phyloP scores from a whole-genome alignment of 768 basidiomycete species.

The Brasilioporus rufonigricans region DNA sequence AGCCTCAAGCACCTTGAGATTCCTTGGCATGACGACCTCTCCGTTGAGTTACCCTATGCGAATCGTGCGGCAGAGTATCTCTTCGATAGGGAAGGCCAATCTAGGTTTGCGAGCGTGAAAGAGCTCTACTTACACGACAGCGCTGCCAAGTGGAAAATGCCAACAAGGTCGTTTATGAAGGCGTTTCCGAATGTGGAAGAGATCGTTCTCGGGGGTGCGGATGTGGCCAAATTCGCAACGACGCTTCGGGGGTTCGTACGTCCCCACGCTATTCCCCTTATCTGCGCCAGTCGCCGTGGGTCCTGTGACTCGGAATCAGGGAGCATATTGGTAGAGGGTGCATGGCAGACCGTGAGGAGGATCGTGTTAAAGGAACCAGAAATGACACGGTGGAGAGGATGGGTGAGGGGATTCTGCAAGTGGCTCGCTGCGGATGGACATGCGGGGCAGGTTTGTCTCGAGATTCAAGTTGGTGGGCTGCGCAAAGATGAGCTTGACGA shows the following conservation, averaged over 20 bases:
- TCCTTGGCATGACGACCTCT: constrained; percentile 18
- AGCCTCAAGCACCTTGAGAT: constrained; percentile 14
- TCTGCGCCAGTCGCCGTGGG: neutral
- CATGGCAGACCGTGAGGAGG: constrained; percentile 8
- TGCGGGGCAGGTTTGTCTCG: constrained; percentile 6
- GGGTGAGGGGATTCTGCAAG: constrained; percentile 14
- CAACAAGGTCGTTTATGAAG: constrained; percentile 13
- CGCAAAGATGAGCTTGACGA: neutral
- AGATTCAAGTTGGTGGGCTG: neutral
- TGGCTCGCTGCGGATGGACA: constrained; percentile 20
- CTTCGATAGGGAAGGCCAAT: constrained; percentile 7
- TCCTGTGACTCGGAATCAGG: neutral
- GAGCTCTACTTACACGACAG: constrained; percentile 15
- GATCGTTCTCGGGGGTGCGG: constrained; percentile 13
- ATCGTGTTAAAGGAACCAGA: constrained; percentile 11
- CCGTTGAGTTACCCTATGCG: neutral
- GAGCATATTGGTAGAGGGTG: neutral
- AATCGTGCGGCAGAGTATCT: constrained; percentile 9
- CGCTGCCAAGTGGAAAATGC: constrained; percentile 4
- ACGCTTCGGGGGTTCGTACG: constrained; percentile 11
- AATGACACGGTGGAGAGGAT: constrained; percentile 11
- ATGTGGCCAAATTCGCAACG: constrained; percentile 11
- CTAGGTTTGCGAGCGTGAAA: constrained; percentile 11
- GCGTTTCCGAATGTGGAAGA: constrained; percentile 18
- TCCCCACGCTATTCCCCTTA: no score